These are phyloP conservation scores for Pyrus communis DNA, from an alignment of 306 rosid species.

Conservation along the genomic window DNA sequence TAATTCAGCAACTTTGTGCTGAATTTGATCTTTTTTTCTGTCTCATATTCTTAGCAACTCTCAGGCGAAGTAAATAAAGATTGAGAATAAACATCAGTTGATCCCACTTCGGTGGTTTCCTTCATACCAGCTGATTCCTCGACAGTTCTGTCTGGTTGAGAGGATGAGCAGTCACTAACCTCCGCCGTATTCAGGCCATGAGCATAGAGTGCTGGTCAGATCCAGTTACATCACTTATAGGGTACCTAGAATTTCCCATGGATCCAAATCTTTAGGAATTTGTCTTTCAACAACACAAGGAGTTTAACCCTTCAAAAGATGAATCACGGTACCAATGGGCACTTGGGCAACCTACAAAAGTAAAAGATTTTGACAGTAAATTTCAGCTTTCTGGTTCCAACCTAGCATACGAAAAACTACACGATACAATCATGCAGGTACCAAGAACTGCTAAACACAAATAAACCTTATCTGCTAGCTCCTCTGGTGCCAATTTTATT, in stretches of 20 bases:
- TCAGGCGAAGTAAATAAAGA: constrained; percentile 25
- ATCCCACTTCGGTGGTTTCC: constrained; percentile 13
- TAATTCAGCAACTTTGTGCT: constrained; percentile 62
- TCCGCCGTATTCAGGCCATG: constrained; percentile 18
- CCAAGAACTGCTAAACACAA: constrained; percentile 7
- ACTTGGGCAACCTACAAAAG: constrained; percentile 55
- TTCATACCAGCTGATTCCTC: constrained; percentile 19
- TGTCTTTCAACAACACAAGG: constrained; percentile 32
- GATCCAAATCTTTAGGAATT: constrained; percentile 54
- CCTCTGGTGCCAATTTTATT: constrained; percentile 81
- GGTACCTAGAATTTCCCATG: constrained; percentile 87
- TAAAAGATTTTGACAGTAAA: constrained; percentile 11
- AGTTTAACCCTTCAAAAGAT: constrained; percentile 64
- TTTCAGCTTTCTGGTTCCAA: constrained; percentile 3
- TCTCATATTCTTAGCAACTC: constrained; percentile 21
- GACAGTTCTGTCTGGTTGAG: constrained; percentile 13
- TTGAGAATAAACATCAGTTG: constrained; percentile 22
- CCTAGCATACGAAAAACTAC: constrained; percentile 6
- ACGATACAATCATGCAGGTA: not conserved
- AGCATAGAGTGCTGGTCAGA: constrained; percentile 10
- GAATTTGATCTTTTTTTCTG: constrained; percentile 40
- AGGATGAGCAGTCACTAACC: constrained; percentile 16
- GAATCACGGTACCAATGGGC: constrained; percentile 85
- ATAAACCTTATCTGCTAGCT: constrained; percentile 67
- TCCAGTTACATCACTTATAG: constrained; percentile 36